Base-by-base conservation (phyloP, 2,329 filamentous ascomycete species). In the Epicoccum nigrum region DNA sequence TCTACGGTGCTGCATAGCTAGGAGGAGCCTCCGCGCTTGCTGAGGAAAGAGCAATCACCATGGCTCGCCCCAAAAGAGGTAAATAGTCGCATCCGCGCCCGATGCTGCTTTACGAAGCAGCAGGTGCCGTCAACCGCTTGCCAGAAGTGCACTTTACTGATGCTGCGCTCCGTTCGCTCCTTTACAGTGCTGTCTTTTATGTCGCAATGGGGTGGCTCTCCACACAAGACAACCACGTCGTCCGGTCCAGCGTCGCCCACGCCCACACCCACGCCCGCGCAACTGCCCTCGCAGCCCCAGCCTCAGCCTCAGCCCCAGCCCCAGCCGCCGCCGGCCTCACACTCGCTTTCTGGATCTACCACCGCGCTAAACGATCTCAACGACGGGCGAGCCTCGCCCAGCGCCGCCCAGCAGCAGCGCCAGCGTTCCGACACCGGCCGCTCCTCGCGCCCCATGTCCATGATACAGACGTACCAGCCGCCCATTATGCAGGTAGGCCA, bases 401-500 rank as follows among this genome's bases (percentile, higher is more conserved):
- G 59, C 42, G 66, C 76, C 23, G 70, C 73, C 58, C 74, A 50
- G 68, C 55, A 70, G 46, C 67, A 51, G 69, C 57, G 71, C 46
- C 67, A 74, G 53, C 74, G 78, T 71, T 70, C 71, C 27, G 81
- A 83, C 53, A 77, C 75, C 12, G 72, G 79, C 19, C 76, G 78
- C 20, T 76, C 76, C 33, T 87, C 88, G 7, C 83, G 92, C 54
- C 92, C 92, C 27, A 79, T 88, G 74, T 96, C 92, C 56, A 94
- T 96, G 83, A 81, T 93, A 41, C 87, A 94, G 73, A 86, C 89
- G 54, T 92, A 92, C 74, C 87, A 92, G 64, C 90, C 92, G 68
- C 89, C 88, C 68, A 77, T 92, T 72, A 92, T 96, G 87, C 90
- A 96, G 67, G 82, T 94, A 58, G 85, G 84, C 68, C 83, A 87